A percentile compares a stretch with the other conserved stretches of the same genome.
Conservation (phyloP, 345 rosid species). For the Draba incana region DNA sequence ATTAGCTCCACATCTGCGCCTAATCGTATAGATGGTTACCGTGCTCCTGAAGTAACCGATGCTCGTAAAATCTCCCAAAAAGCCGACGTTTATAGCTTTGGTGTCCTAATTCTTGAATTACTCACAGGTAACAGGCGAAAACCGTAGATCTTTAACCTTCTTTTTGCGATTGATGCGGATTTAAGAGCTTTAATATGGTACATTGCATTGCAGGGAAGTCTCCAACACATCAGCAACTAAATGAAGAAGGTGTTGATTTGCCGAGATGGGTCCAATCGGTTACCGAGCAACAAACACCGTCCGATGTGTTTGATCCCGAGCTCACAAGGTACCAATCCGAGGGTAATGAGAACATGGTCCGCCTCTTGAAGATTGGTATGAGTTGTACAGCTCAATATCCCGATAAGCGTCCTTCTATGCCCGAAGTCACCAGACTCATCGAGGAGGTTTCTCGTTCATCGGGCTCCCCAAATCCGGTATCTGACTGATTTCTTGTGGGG, state of each 20-base stretch:
- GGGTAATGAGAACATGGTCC: constrained; percentile 68
- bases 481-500: constrained; percentile 30
- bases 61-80: constrained; percentile 77
- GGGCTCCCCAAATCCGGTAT: constrained; percentile 34
- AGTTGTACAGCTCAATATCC: constrained; percentile 80
- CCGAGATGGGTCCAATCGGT: constrained; percentile 90
- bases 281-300: constrained; percentile 61
- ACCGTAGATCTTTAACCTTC: neutral
- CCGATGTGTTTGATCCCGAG: constrained; percentile 78
- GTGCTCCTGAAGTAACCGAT: constrained; percentile 88
- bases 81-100: constrained; percentile 92
- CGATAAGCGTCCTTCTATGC: constrained; percentile 79
- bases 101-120: constrained; percentile 78
- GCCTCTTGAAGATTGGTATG: constrained; percentile 75
- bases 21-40: constrained; percentile 79
- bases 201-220: constrained; percentile 57
- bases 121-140: constrained; percentile 56
- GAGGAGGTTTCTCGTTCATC: constrained; percentile 57
- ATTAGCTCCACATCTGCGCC: constrained; percentile 73
- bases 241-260: constrained; percentile 85
- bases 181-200: constrained; percentile 11
- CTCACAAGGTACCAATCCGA: constrained; percentile 78
- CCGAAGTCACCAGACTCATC: constrained; percentile 65
- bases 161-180: neutral
- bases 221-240: constrained; percentile 62